These are phyloP conservation scores for Emergomyces orientalis DNA, from an alignment of 2,329 filamentous ascomycete genomes.

Conservation along the genomic window DNA sequence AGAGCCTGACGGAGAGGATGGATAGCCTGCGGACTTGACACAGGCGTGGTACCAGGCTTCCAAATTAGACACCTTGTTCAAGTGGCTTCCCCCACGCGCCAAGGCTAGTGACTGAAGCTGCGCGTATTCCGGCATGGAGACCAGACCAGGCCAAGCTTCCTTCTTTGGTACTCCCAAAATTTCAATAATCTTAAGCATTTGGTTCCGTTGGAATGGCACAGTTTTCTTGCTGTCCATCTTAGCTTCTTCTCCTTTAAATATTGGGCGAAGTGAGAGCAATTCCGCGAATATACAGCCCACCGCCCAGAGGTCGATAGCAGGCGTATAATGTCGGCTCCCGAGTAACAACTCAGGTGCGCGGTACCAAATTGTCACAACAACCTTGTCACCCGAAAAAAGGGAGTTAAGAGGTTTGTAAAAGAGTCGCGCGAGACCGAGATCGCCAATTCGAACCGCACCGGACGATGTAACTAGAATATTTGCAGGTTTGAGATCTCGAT, in stretches of 20 bases:
- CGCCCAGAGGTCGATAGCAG: constrained; percentile 95
- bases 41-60: constrained; percentile 74
- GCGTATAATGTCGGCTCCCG: constrained; percentile 90
- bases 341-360: constrained; percentile 88
- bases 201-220: constrained; percentile 91
- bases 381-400: constrained; percentile 89
- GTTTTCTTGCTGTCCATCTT: constrained; percentile 99
- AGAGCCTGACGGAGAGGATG: constrained; percentile 40
- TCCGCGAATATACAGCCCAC: constrained; percentile 97
- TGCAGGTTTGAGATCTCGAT: constrained; percentile 92
- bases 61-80: constrained; percentile 49
- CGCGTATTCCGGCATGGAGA: constrained; percentile 75
- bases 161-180: constrained; percentile 86
- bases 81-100: constrained; percentile 38
- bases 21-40: constrained; percentile 50
- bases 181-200: constrained; percentile 98
- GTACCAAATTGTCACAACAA: constrained; percentile 99
- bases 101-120: constrained; percentile 51
- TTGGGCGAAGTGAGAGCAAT: constrained; percentile 76
- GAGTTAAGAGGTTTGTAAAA: constrained; percentile 92
- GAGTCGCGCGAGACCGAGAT: constrained; percentile 80
- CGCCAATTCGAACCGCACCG: constrained; percentile 89
- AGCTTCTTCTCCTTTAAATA: constrained; percentile 97
- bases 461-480: constrained; percentile 96
- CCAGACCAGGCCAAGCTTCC: constrained; percentile 76